A percentile compares a stretch with the other conserved stretches of the same genome.
These are phyloP conservation scores for Coemansia sp. DNA, from an alignment of 192 early-diverging fungal species.

Conservation along the genomic window DNA sequence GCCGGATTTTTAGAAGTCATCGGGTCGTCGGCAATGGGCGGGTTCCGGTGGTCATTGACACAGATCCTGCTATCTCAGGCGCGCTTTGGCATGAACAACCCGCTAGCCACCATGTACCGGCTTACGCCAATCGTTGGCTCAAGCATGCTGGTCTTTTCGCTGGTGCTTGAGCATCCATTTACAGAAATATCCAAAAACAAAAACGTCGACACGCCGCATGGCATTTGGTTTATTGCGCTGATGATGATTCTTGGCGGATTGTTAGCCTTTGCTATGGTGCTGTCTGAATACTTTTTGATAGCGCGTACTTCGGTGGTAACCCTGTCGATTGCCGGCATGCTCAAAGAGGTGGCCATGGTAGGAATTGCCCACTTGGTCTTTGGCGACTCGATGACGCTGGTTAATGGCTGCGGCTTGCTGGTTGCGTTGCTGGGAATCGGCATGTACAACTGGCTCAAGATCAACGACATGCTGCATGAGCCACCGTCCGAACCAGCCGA, in stretches of 20 bases:
- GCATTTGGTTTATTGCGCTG: constrained; percentile 11
- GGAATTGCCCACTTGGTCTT: constrained; percentile 70
- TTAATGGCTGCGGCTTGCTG: constrained; percentile 74
- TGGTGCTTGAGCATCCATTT: constrained; percentile 61
- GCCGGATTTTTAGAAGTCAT: constrained; percentile 78
- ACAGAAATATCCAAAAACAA: constrained; percentile 32
- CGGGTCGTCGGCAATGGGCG: constrained; percentile 73
- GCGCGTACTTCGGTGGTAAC: constrained; percentile 80
- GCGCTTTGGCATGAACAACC: constrained; percentile 80
- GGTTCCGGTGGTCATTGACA: constrained; percentile 89
- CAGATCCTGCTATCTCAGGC: constrained; percentile 76
- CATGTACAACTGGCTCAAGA: constrained; percentile 68
- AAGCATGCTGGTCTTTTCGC: constrained; percentile 63
- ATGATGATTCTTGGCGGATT: constrained; percentile 74
- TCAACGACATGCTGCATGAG: constrained; percentile 37
- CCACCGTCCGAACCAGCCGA: background rate
- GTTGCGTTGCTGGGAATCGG: constrained; percentile 83
- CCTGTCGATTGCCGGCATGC: constrained; percentile 83
- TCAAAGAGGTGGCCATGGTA: constrained; percentile 86
- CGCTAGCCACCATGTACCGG: constrained; percentile 79
- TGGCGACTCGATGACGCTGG: constrained; percentile 73
- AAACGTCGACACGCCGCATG: constrained; percentile 22
- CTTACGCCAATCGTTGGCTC: constrained; percentile 77
- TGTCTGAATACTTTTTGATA: constrained; percentile 83
- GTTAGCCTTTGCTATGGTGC: constrained; percentile 85